Evolutionary conservation across 1,284 basidiomycete species (phyloP), one percentile per base, ranked within the genome.

Genomic region (Moniliella sp.): DNA sequence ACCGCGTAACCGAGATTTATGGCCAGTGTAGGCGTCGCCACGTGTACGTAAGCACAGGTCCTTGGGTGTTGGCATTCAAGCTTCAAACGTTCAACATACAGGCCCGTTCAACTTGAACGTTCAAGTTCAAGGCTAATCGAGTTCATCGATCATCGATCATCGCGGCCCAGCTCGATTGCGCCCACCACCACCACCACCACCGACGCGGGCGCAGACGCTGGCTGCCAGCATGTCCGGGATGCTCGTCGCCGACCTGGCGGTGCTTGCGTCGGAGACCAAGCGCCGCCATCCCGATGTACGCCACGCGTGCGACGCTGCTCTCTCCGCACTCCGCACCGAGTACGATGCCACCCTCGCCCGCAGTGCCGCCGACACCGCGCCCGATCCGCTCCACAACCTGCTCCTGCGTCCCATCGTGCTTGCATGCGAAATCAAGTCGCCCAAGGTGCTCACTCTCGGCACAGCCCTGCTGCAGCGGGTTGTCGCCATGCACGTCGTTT

Each of bases 381-480:
- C 31, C 14, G n/a, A n/a, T n/a, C 25, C 27, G 12, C 27, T 39
- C 15, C 43, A 48, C 15, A 78, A 81, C 67, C 71, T 73, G 15
- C 68, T 94, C 15, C 69, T 94, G 17, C 69, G 73, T 30, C 86
- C 91, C 0, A 75, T 97, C 2, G 80, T 86, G 51, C 80, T 91
- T 69, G 84, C 82, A 31, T 88, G 84, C 57, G 74, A 76, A 28
- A 91, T 83, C 7, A 82, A 78, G 64, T 80, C 84, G 44, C 73
- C 79, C 2, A 94, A 94, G 68, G 78, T 93, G 30, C 76, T 93
- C 31, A 77, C 78, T 1, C 81, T 94, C 43, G 80, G 79, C 7
- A 71, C 94, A 3, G 77, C 81, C 16, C 80, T 82, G 0, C 68
- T 97, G 19, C 86, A 94, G 59, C 73, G 91, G 21, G 69, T 94